These are phyloP conservation scores for Cystobasidium tubakii DNA, from an alignment of 768 basidiomycete genomes.

Conservation along the genomic window DNA sequence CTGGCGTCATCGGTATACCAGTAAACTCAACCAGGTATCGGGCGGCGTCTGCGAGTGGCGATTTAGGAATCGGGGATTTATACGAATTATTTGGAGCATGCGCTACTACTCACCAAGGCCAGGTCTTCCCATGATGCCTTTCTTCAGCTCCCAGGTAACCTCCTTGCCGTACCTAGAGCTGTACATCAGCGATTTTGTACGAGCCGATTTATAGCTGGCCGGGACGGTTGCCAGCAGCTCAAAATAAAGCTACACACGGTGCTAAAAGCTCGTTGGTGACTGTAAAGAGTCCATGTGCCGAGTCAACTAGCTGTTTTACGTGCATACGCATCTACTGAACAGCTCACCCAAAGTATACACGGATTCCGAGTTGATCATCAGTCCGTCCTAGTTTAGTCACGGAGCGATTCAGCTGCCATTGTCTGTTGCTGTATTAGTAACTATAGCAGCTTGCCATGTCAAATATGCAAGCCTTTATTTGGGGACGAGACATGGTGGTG, in stretches of 20 bases:
- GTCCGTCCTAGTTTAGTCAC: slow-evolving; percentile 19
- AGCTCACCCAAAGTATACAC: slow-evolving; percentile 18
- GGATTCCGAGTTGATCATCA: slow-evolving; percentile 35
- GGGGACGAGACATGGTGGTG: slow-evolving; percentile 5
- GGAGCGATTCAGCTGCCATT: background rate
- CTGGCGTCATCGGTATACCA: slow-evolving; percentile 35
- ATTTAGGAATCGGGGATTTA: background rate
- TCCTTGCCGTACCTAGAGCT: slow-evolving; percentile 26
- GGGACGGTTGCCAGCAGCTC: too few relatives aligned
- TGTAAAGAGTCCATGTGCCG: background rate
- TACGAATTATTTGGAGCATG: background rate
- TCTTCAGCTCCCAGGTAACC: slow-evolving; percentile 31
- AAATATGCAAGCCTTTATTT: slow-evolving; percentile 34
- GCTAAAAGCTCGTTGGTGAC: slow-evolving; percentile 30
- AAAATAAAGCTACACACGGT: slow-evolving; percentile 10
- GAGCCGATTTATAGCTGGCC: background rate
- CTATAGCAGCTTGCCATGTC: slow-evolving; percentile 15
- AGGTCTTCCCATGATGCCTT: slow-evolving; percentile 32
- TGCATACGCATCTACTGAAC: background rate
- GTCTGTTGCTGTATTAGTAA: background rate
- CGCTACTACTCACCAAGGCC: slow-evolving; percentile 10
- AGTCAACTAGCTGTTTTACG: background rate
- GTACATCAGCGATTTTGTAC: background rate
- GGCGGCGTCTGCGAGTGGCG: slow-evolving; percentile 6
- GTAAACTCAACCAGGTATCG: slow-evolving; percentile 28